A percentile compares a stretch with the other conserved stretches of the same genome.
phyloP scores from a whole-genome alignment of 352 stramenopile genomes.

The Phytophthora cactorum region DNA sequence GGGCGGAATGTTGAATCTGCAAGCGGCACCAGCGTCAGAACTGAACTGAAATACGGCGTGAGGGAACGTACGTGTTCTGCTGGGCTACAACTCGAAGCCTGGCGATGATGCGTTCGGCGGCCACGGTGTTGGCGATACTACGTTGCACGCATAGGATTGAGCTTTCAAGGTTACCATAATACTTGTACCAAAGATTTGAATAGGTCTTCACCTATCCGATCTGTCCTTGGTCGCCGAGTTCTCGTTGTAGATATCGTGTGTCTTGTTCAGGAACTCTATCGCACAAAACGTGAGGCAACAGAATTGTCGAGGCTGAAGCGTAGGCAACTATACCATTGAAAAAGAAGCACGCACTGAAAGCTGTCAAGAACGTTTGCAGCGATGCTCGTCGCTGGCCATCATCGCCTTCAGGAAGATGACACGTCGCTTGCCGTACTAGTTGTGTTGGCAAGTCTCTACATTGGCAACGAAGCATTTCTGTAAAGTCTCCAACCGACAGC shows the following conservation, averaged over 20 bases:
- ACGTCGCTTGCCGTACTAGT: slow-evolving; percentile 48
- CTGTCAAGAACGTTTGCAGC: slow-evolving; percentile 39
- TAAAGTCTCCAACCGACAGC: slow-evolving; percentile 64
- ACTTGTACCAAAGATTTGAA: not conserved
- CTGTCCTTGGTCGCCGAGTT: not conserved
- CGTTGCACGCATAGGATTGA: not conserved
- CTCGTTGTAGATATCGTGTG: slow-evolving; percentile 58
- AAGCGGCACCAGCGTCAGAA: not conserved
- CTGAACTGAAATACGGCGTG: not conserved
- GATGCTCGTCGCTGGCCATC: slow-evolving; percentile 34
- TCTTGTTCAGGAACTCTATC: slow-evolving; percentile 59
- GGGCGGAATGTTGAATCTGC: slow-evolving; percentile 53
- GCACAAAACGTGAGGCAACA: not conserved
- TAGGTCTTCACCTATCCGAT: slow-evolving; percentile 44
- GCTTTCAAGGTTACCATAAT: not conserved
- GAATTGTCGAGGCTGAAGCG: not conserved
- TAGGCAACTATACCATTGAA: slow-evolving; percentile 46
- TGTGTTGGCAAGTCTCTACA: slow-evolving; percentile 56
- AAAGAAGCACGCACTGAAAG: slow-evolving; percentile 55
- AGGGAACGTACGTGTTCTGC: slow-evolving; percentile 44
- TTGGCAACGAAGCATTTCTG: slow-evolving; percentile 60
- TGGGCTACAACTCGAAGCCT: slow-evolving; percentile 53
- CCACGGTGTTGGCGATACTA: slow-evolving; percentile 45
- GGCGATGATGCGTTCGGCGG: slow-evolving; percentile 35
- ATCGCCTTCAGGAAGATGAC: slow-evolving; percentile 44